phyloP scores from a whole-genome alignment of 2,329 filamentous ascomycete genomes.

The Mollisiaceae sp. region DNA sequence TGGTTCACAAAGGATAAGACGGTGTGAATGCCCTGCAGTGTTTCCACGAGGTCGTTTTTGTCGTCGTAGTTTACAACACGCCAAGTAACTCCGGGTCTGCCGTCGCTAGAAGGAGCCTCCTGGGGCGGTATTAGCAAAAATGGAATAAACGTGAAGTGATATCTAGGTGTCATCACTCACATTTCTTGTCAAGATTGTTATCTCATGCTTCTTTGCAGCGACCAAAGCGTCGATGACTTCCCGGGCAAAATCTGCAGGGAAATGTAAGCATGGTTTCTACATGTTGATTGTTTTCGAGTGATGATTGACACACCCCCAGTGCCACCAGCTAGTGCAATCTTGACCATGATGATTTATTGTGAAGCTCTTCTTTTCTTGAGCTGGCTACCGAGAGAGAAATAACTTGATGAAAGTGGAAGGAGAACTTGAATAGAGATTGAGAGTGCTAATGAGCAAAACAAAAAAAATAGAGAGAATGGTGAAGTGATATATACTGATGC shows the following conservation, averaged over 20 bases:
- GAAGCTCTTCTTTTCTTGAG: not conserved
- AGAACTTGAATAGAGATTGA: not conserved
- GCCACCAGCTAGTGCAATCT: slow-evolving; percentile 52
- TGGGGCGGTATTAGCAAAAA: slow-evolving; percentile 30
- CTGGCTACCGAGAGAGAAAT: not conserved
- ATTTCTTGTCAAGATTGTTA: slow-evolving; percentile 56
- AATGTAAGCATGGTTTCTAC: not conserved
- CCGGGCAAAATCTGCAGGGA: slow-evolving; percentile 53
- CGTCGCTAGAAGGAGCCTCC: slow-evolving; percentile 27
- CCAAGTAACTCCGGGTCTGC: slow-evolving; percentile 45
- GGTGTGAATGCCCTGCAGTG: slow-evolving; percentile 54
- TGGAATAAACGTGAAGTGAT: not conserved
- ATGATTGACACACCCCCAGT: slow-evolving; percentile 45
- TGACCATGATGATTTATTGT: slow-evolving; percentile 46
- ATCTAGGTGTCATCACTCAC: slow-evolving; percentile 35
- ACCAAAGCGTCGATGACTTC: slow-evolving; percentile 58
- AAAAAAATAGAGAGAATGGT: slow-evolving; percentile 2
- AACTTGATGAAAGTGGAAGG: not conserved
- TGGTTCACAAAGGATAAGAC: slow-evolving; percentile 54
- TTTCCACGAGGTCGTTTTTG: slow-evolving; percentile 44
- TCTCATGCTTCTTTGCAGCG: slow-evolving; percentile 55
- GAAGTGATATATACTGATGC: not conserved
- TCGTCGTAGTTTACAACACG: slow-evolving; percentile 52
- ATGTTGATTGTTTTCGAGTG: not conserved
- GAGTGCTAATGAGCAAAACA: not conserved